These are phyloP conservation scores for Calonectria hongkongensis DNA, from an alignment of 2,329 filamentous ascomycete genomes.

Conservation along the genomic window DNA sequence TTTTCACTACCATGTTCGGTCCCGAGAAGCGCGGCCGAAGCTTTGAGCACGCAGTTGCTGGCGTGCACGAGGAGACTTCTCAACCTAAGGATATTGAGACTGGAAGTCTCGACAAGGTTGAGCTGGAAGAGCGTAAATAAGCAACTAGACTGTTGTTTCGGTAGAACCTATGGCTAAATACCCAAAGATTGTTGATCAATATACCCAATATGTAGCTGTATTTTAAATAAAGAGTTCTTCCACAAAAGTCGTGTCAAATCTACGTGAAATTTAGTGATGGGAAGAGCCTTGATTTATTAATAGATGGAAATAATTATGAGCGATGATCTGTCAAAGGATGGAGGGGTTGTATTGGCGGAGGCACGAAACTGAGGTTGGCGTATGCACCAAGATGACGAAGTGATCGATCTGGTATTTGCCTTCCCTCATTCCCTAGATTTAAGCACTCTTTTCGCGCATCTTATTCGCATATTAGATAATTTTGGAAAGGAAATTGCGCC, in stretches of 20 bases:
- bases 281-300: background rate
- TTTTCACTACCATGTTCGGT: conserved; percentile 80
- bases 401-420: no score
- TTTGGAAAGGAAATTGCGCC: no score
- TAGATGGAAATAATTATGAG: no score
- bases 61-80: conserved; percentile 54
- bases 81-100: conserved; percentile 55
- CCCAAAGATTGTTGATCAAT: conserved; percentile 10
- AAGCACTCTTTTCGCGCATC: no score
- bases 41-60: conserved; percentile 76
- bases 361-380: no score
- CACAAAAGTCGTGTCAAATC: background rate
- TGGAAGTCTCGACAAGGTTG: conserved; percentile 51
- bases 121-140: conserved; percentile 45
- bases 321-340: no score
- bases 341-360: no score
- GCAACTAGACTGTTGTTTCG: background rate
- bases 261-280: background rate
- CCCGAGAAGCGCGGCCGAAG: conserved; percentile 83
- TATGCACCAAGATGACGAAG: no score
- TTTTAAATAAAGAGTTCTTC: conserved; percentile 1
- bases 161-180: conserved; percentile 11
- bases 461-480: no score
- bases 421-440: no score
- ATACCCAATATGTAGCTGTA: conserved; percentile 18